Conservation (phyloP, 352 stramenopile species). For the Albugo laibachii region DNA sequence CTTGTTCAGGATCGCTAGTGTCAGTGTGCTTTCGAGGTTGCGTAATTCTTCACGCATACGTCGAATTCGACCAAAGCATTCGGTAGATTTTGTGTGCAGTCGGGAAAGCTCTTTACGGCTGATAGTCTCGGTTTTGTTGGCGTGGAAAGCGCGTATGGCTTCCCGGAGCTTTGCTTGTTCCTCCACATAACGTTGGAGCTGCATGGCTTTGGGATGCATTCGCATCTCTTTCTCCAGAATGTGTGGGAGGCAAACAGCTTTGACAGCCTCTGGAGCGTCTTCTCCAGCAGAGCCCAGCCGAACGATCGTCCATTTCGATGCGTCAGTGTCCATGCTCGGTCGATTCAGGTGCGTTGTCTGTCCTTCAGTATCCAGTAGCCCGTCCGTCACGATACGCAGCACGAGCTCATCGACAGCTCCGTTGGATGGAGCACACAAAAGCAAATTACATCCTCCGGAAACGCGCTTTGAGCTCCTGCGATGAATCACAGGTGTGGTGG, state of each 20-base stretch:
- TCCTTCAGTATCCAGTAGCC: slow-evolving; percentile 39
- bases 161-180: slow-evolving; percentile 35
- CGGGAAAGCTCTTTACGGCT: slow-evolving; percentile 44
- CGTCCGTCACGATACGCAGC: slow-evolving; percentile 67
- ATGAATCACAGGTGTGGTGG: not conserved
- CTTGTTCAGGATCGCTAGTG: slow-evolving; percentile 38
- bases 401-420: slow-evolving; percentile 81
- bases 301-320: slow-evolving; percentile 45
- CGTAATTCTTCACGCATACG: slow-evolving; percentile 67
- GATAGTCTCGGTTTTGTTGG: slow-evolving; percentile 13
- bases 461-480: not conserved
- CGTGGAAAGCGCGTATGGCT: slow-evolving; percentile 56
- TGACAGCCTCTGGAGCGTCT: slow-evolving; percentile 46
- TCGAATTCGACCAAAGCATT: slow-evolving; percentile 57
- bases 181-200: slow-evolving; percentile 36
- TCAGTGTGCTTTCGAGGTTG: slow-evolving; percentile 50
- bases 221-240: slow-evolving; percentile 69
- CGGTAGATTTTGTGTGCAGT: slow-evolving; percentile 49
- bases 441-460: slow-evolving; percentile 24
- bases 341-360: slow-evolving; percentile 31
- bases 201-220: slow-evolving; percentile 59
- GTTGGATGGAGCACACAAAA: slow-evolving; percentile 81
- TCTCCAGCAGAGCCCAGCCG: slow-evolving; percentile 59
- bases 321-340: slow-evolving; percentile 43
- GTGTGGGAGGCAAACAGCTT: slow-evolving; percentile 52